Evolutionary conservation across 179 eudicot genomes (phyloP).

Genomic region (Heliamphora pulchella): DNA sequence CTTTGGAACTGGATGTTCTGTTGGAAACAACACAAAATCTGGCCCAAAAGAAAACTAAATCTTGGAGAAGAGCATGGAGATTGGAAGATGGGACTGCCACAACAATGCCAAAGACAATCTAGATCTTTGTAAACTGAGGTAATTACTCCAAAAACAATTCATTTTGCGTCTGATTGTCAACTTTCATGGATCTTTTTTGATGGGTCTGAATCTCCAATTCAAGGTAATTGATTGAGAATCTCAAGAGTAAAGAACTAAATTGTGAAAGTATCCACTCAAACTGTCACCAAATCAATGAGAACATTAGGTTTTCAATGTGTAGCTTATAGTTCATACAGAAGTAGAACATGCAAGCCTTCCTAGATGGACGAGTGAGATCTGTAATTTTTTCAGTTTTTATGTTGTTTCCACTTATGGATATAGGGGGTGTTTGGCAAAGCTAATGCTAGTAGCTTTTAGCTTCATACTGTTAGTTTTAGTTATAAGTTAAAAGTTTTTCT

Average conservation of each 20-base stretch:
- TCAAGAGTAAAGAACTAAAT: neutral
- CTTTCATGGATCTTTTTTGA: neutral
- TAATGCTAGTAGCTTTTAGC: no score
- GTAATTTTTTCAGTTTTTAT: no score
- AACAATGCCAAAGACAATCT: neutral
- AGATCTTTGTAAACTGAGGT: neutral
- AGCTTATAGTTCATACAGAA: neutral
- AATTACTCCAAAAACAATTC: neutral
- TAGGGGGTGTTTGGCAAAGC: no score
- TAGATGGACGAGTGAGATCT: no score
- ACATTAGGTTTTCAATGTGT: neutral
- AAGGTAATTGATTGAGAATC: neutral
- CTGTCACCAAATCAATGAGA: neutral
- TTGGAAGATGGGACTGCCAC: conserved; percentile 14
- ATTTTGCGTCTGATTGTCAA: neutral
- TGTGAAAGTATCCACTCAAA: neutral
- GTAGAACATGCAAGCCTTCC: neutral
- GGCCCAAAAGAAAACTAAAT: conserved; percentile 21
- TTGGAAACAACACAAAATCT: conserved; percentile 39
- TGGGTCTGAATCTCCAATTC: neutral
- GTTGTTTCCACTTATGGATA: no score
- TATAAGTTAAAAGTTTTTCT: no score
- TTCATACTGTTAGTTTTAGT: no score
- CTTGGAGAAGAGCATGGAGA: conserved; percentile 30
- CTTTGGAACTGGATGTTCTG: conserved; percentile 52